Evolutionary conservation across 306 rosid species (phyloP), one percentile per base, ranked within the genome.

Genomic region (Castanea sativa): DNA sequence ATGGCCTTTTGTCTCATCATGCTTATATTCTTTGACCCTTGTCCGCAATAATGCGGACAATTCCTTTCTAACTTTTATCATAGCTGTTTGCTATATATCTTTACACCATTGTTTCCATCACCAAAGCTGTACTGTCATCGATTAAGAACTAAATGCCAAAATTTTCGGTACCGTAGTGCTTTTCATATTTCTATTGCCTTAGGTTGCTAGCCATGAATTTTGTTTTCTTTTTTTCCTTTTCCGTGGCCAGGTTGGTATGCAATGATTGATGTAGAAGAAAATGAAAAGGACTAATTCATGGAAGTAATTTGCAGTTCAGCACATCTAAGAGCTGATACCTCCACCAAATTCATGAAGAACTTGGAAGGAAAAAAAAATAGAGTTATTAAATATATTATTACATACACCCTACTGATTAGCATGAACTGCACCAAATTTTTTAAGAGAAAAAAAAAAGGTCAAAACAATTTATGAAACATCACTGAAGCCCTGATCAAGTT

Each of bases 141-240:
- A 73, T 64, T n/a, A 41, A 58, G 69, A 73, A 52, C 57, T 61
- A 63, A 12, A 56, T 79, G 83, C 55, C 82, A 73, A 79, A 56
- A 19, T 38, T 41, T 51, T 35, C 56, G 51, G 55, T 41, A 19
- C 15, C 15, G 15, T 51, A 35, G 43, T 21, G 20, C 38, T 23
- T 13, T 41, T 69, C 74, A 55, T 63, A 61, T 27, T 59, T 25
- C 33, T 11, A 23, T 25, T 60, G 69, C 41, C 19, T 29, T 18
- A 8, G 6, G 69, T 27, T 63, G n/a, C 69, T 49, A 12, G 14
- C 16, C 53, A 49, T 49, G 8, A 63, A 63, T 63, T 63, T 11
- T 29, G 20, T 27, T 25, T 27, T 61, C 38, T 59, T 23, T 59
- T 2, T 59, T n/a, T 23, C 13, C 23, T 12, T 12, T 61, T 61